Evolutionary conservation across 2,329 filamentous ascomycete species (phyloP), one percentile per base, ranked within the genome.

Genomic region (Colletotrichum sp.): DNA sequence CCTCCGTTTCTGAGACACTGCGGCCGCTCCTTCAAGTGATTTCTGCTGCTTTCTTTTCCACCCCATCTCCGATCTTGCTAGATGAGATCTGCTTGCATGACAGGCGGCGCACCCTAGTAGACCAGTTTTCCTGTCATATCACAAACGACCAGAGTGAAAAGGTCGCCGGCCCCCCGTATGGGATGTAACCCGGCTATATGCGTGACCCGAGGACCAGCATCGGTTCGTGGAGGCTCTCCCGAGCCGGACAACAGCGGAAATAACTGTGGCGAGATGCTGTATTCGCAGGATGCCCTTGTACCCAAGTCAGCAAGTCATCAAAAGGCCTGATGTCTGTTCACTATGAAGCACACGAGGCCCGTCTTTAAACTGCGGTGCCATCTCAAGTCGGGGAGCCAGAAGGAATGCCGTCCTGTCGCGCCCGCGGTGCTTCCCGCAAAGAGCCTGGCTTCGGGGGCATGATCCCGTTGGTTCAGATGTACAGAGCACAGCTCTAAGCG

Each of bases 41-140:
- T 48, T 7, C 43, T 48, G 43, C 26, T 63, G 48, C 12, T 68
- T 64, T 63, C 36, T 64, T 68, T 30, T 68, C 21, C 28, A 52
- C 21, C 43, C 28, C 70, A 75, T 67, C 69, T 68, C 52, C 68
- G 70, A 73, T 65, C 63, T 57, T 55, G 64, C 21, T 28, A 57
- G 36, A 57, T 36, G 64, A 75, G 64, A 64, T 73, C 57, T 71
- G 21, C 48, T 65, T 64, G 34, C 69, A 63, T 63, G 32, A 39
- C 26, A 32, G 60, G 57, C 69, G 16, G 32, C 34, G n/a, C 32
- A 72, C 39, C 69, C 57, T 57, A 30, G 34, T 18, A 34, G 52
- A 32, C 67, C 67, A 52, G n/a, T 69, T 64, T 34, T 48, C 52
- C 61, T 64, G 67, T 61, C 59, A 71, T 43, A 21, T 61, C 34